Conservation (phyloP, 2,329 filamentous ascomycete species). For the Nothophaeocryptopus gaeumannii region DNA sequence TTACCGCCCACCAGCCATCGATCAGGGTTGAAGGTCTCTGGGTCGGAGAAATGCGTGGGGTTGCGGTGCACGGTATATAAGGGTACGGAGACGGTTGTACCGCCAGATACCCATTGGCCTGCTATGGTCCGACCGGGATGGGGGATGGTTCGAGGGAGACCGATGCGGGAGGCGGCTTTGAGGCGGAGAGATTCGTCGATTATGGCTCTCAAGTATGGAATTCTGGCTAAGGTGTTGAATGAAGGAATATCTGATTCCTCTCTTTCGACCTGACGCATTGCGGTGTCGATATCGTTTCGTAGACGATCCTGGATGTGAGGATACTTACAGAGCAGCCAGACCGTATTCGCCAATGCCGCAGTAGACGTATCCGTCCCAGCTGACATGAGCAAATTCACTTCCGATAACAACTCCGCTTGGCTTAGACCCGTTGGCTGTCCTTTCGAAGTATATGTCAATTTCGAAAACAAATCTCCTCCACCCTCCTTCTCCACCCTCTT, state of each 20-base stretch:
- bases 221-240: neutral
- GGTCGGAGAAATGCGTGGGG: slow-evolving; percentile 45
- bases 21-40: slow-evolving; percentile 46
- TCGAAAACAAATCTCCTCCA: neutral
- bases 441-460: slow-evolving; percentile 1
- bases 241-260: neutral
- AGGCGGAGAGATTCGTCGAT: slow-evolving; percentile 51
- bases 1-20: slow-evolving; percentile 43
- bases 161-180: slow-evolving; percentile 43
- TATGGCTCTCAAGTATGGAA: slow-evolving; percentile 50
- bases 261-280: no score
- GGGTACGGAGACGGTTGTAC: slow-evolving; percentile 45
- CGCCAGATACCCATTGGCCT: slow-evolving; percentile 45
- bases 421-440: slow-evolving; percentile 1
- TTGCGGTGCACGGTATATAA: slow-evolving; percentile 56
- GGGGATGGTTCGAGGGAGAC: slow-evolving; percentile 46
- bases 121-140: slow-evolving; percentile 43
- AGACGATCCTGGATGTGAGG: neutral
- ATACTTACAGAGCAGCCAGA: neutral
- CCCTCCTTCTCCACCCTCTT: no score
- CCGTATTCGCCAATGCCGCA: neutral
- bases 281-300: neutral
- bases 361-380: slow-evolving; percentile 4
- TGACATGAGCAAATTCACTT: slow-evolving; percentile 4
- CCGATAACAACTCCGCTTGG: slow-evolving; percentile 1